Evolutionary conservation across 2,329 filamentous ascomycete species (phyloP), one percentile per base, ranked within the genome.

Genomic region (Ophiostoma australiae): DNA sequence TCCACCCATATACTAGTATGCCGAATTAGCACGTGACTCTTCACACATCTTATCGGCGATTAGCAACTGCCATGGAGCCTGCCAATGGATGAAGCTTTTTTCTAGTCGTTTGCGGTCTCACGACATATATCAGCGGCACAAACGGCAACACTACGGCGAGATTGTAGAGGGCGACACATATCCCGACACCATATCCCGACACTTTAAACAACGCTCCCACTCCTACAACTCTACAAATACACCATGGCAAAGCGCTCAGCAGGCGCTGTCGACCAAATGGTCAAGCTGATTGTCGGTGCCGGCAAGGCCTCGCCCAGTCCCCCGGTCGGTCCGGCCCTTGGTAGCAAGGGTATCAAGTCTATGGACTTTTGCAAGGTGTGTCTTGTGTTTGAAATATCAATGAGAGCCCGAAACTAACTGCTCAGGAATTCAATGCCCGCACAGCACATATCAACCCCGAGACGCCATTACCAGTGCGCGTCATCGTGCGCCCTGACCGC

Each of bases 341-440:
- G 95, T 82, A 94, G 90, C 80, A 98, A 97, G 84, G 95, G 95
- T 85, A 91, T 99, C 74, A 99, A 99, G 85, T 96, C 92, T 72
- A 99, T 99, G 90, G 95, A 99, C 82, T 99, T 98, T 80, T 98
- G 95, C 89, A 98, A 98, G 87, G 94, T 97, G 27, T 37, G 44
- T 39, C 13, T 61, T 20, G 5, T 39, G 3, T 63, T 61, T 39
- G 6, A 5, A 13, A 3, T 41, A 7, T 27, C 33, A 13, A 2
- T 20, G 4, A 52, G 1, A 7, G 23, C 17, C 23, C 44, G 13
- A 48, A 4, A 37, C 68, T 61, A 27, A 71, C 55, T 13, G 52
- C 2, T n/a, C 76, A 98, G 94, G 95, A 98, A 82, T 98, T 98
- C 87, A 98, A 98, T 80, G 94, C 94, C 44, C 86, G 94, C 77